Conservation (phyloP, 257 asterid genomes). For the Solanum peruvianum region DNA sequence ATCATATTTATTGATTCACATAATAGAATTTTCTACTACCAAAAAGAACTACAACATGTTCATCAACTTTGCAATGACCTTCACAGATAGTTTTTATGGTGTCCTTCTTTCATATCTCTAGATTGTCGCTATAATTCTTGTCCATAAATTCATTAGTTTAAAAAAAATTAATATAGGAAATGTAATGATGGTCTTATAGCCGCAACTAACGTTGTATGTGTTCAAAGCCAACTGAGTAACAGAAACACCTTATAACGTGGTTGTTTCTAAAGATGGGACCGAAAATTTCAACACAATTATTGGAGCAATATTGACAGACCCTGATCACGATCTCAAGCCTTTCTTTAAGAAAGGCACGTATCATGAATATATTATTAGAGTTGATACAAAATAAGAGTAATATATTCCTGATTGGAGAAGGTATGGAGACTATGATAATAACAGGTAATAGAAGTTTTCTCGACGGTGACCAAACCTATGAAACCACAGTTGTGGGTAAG, state of each 20-base stretch:
- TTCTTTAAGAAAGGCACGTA: neutral
- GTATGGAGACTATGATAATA: neutral
- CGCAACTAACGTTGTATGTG: neutral
- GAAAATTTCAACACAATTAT: neutral
- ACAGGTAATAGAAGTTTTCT: neutral
- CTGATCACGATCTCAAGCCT: neutral
- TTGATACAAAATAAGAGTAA: neutral
- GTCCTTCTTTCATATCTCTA: neutral
- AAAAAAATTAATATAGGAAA: rapidly evolving
- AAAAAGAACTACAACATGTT: no score
- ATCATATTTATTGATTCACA: no score
- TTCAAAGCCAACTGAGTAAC: neutral
- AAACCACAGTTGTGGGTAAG: neutral
- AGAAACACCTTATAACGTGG: neutral
- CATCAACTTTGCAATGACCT: neutral
- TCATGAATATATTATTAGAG: neutral
- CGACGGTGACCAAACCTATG: neutral
- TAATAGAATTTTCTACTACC: no score
- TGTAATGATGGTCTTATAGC: neutral
- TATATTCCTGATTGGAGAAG: neutral
- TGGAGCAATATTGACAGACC: neutral
- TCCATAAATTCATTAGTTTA: neutral
- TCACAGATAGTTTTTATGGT: no score
- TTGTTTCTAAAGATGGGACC: neutral
- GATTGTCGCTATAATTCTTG: no score